Conservation (phyloP, 768 basidiomycete genomes). For the Fistulinella prunicolor region DNA sequence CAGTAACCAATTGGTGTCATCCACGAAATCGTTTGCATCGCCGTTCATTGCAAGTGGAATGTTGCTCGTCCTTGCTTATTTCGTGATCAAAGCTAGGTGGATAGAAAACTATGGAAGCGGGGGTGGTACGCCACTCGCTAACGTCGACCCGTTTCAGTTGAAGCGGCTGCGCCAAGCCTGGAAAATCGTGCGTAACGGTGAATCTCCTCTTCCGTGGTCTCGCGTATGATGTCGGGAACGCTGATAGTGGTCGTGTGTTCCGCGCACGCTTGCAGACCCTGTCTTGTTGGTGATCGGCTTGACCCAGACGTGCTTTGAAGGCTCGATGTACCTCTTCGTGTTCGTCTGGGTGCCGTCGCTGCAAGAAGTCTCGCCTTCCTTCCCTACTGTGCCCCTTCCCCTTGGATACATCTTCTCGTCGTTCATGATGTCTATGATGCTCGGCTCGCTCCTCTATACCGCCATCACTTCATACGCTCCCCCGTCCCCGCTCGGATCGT, state of each 20-base stretch:
- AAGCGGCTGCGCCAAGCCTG: conserved; percentile 54
- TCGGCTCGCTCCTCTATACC: conserved; percentile 71
- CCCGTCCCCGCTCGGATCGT: conserved; percentile 19
- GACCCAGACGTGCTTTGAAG: conserved; percentile 79
- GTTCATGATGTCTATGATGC: conserved; percentile 83
- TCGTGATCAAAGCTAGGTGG: conserved; percentile 59
- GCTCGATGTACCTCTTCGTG: conserved; percentile 83
- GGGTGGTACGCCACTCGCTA: conserved; percentile 23
- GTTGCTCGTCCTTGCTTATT: conserved; percentile 51
- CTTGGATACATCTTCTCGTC: conserved; percentile 78
- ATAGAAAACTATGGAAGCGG: conserved; percentile 65
- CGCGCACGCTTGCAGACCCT: conserved; percentile 42
- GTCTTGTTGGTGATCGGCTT: conserved; percentile 62
- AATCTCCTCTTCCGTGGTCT: background rate
- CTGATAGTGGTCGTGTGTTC: conserved; percentile 2
- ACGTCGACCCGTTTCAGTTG: conserved; percentile 47
- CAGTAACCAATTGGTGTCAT: conserved; percentile 60
- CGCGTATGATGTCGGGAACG: background rate
- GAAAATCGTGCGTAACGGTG: conserved; percentile 53
- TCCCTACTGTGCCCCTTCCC: conserved; percentile 45
- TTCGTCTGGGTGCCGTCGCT: conserved; percentile 80
- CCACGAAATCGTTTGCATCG: conserved; percentile 49
- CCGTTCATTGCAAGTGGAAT: conserved; percentile 66
- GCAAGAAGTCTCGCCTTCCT: conserved; percentile 52
- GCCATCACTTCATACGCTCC: conserved; percentile 39